Conservation (phyloP, 2,329 filamentous ascomycete genomes). For the Aspergillus arachidicola region DNA sequence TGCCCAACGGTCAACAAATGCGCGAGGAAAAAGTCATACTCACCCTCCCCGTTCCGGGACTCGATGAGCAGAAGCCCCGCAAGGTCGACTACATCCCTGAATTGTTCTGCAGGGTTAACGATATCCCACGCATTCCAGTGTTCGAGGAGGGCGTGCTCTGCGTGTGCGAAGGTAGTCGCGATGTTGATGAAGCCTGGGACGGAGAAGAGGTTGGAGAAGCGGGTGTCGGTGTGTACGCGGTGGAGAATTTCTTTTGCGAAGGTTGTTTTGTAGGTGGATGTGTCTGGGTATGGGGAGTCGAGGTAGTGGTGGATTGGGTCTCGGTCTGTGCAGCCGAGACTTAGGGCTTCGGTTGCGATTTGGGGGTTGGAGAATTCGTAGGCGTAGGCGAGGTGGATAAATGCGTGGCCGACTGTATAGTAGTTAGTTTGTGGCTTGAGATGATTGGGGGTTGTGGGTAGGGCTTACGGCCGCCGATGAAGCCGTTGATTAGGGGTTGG, state of each 20-base stretch:
- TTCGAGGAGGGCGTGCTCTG: not conserved
- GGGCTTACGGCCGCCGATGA: not conserved
- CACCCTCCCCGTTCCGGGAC: not conserved
- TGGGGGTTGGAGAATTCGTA: conserved; percentile 4
- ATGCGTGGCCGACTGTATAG: conserved; percentile 5
- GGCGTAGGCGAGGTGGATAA: conserved; percentile 15
- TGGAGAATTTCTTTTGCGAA: not conserved
- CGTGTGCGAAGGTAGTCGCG: not conserved
- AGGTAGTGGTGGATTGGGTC: not conserved
- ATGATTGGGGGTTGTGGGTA: not conserved
- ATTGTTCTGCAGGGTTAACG: not conserved
- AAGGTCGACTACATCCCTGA: not conserved
- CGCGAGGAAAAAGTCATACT: not conserved
- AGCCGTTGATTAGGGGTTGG: not conserved
- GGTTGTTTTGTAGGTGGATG: conserved; percentile 7
- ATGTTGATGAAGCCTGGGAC: not conserved
- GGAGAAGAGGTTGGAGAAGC: not conserved
- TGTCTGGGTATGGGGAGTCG: conserved; percentile 3
- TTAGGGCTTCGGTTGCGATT: conserved; percentile 8
- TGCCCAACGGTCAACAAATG: not conserved
- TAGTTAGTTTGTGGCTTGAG: not conserved
- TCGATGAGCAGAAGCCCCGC: not conserved
- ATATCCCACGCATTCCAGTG: not conserved
- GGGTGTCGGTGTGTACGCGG: not conserved
- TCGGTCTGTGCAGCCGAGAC: conserved; percentile 9